These are phyloP conservation scores for Heliocybe sulcata DNA, from an alignment of 1,284 basidiomycete genomes.

Conservation along the genomic window DNA sequence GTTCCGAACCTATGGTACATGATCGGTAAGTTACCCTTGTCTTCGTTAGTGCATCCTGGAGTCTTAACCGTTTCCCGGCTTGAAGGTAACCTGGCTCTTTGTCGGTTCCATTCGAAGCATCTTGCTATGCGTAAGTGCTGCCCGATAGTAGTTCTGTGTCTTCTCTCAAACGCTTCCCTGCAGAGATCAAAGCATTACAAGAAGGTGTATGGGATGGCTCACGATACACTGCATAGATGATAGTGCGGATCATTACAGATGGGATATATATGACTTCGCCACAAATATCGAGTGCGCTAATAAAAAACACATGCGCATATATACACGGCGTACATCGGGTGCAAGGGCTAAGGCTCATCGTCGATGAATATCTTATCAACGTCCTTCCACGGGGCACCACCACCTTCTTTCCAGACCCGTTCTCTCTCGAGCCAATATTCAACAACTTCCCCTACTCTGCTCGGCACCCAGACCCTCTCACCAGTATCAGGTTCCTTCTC, in stretches of 20 bases:
- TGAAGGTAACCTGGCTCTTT: constrained; percentile 47
- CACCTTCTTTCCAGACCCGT: constrained; percentile 43
- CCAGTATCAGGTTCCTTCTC: constrained; percentile 80
- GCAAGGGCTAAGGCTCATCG: constrained; percentile 25
- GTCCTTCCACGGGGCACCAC: constrained; percentile 43
- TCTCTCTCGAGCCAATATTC: constrained; percentile 86
- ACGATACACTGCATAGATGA: constrained; percentile 24
- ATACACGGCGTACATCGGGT: too few relatives aligned
- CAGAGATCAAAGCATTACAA: constrained; percentile 55
- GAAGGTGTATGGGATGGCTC: constrained; percentile 37
- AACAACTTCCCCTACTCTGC: constrained; percentile 42
- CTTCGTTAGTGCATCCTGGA: too few relatives aligned
- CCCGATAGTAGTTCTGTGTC: not conserved
- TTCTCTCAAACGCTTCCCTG: constrained; percentile 1
- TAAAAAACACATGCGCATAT: too few relatives aligned
- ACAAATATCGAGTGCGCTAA: too few relatives aligned
- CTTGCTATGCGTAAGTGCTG: constrained; percentile 47
- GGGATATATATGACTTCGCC: too few relatives aligned
- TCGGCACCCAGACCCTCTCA: constrained; percentile 80
- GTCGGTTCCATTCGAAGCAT: too few relatives aligned
- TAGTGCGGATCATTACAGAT: too few relatives aligned
- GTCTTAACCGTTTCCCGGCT: too few relatives aligned
- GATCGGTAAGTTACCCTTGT: too few relatives aligned
- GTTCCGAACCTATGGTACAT: constrained; percentile 49
- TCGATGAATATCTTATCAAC: constrained; percentile 83